Evolutionary conservation across 352 stramenopile species (phyloP).

Genomic region (Thalassiosira livingstoniorum): DNA sequence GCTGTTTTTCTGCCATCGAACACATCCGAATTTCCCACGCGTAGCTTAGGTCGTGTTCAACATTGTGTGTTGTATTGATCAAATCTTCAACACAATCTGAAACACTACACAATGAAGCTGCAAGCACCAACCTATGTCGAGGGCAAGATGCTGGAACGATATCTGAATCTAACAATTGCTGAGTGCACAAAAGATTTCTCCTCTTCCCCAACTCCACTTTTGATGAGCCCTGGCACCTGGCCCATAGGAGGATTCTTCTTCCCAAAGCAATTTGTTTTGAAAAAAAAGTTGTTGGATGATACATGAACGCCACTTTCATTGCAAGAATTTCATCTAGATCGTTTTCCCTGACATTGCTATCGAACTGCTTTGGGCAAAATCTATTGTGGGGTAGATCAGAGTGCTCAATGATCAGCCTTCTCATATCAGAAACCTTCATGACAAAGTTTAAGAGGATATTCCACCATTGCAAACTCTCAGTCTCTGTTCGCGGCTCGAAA

Average conservation of each 20-base stretch:
- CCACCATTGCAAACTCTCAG: constrained; percentile 53
- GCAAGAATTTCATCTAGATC: constrained; percentile 66
- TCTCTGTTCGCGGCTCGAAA: constrained; percentile 12
- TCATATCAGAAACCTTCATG: constrained; percentile 21
- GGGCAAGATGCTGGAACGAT: not conserved
- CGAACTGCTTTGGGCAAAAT: not conserved
- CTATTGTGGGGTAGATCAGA: constrained; percentile 8
- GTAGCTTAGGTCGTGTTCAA: constrained; percentile 4
- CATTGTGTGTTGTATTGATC: not conserved
- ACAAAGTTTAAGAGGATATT: constrained; percentile 40
- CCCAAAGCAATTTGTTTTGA: constrained; percentile 41
- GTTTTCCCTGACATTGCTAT: constrained; percentile 16
- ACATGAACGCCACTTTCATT: constrained; percentile 70
- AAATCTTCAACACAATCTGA: constrained; percentile 18
- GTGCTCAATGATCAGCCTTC: constrained; percentile 54
- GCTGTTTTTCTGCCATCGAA: constrained; percentile 48
- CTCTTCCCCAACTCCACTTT: not conserved
- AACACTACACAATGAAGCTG: constrained; percentile 12
- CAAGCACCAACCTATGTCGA: constrained; percentile 24
- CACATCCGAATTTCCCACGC: constrained; percentile 67
- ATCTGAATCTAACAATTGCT: too few species aligned
- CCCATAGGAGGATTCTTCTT: constrained; percentile 73
- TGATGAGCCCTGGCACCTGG: constrained; percentile 39
- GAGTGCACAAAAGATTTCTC: too few species aligned
- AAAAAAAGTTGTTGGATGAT: constrained; percentile 64